phyloP scores from a whole-genome alignment of 208 protist genomes.

The Acanthamoeba lugdunensis region DNA sequence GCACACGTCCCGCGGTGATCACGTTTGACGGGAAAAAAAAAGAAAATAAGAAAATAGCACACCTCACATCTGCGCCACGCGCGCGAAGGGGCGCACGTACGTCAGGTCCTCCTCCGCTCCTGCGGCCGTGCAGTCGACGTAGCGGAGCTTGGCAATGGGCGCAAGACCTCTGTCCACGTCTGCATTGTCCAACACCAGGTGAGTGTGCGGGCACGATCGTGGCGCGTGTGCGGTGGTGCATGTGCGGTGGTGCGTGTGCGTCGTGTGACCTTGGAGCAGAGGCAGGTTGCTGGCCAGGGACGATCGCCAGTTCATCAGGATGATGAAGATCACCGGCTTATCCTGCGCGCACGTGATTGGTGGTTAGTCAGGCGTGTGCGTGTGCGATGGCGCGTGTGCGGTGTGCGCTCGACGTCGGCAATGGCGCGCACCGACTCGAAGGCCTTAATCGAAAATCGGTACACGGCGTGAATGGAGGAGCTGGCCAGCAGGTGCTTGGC shows the following conservation, averaged over 20 bases:
- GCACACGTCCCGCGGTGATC: too few relatives aligned
- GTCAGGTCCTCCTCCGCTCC: too few relatives aligned
- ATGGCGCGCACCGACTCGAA: not conserved
- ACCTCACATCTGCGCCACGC: too few relatives aligned
- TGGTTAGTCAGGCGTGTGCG: not conserved
- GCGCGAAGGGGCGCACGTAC: too few relatives aligned
- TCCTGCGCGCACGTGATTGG: not conserved
- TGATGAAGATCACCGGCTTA: not conserved
- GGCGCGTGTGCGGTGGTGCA: not conserved
- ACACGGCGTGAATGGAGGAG: not conserved
- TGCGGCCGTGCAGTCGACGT: not conserved
- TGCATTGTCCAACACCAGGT: too few relatives aligned
- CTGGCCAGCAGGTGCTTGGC: conserved; percentile 26
- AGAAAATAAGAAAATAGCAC: too few relatives aligned
- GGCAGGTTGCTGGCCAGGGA: not conserved
- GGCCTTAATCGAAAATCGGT: not conserved
- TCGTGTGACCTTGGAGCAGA: not conserved
- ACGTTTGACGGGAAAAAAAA: too few relatives aligned
- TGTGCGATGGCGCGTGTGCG: too few relatives aligned
- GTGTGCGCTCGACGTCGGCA: not conserved
- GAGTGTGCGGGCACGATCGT: too few relatives aligned
- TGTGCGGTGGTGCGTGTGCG: too few relatives aligned
- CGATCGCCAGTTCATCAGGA: conserved; percentile 6
- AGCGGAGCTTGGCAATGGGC: not conserved
- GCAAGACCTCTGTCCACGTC: not conserved